phyloP scores from a whole-genome alignment of 805 yeast species.

The Monosporozyma unispora region DNA sequence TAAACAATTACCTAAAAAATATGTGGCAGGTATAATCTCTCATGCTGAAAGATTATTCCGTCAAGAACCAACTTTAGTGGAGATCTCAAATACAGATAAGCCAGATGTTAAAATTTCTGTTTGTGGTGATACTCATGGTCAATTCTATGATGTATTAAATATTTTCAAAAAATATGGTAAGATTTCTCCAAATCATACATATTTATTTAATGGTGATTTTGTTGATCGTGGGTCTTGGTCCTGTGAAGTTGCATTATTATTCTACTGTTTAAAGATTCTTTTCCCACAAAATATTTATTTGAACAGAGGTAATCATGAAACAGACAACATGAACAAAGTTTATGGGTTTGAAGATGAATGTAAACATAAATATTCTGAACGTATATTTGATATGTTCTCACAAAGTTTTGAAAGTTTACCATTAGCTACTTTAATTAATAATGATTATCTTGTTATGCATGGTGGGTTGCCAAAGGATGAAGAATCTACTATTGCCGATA shows the following conservation, averaged over 20 bases:
- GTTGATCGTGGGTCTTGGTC: conserved; percentile 99
- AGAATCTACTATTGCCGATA: conserved; percentile 59
- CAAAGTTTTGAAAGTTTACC: conserved; percentile 84
- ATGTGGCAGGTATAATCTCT: conserved; percentile 72
- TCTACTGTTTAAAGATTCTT: conserved; percentile 67
- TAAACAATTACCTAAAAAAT: conserved; percentile 66
- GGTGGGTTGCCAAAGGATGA: conserved; percentile 89
- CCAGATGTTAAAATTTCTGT: conserved; percentile 50
- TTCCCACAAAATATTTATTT: conserved; percentile 63
- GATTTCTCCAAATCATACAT: conserved; percentile 55
- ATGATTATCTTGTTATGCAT: conserved; percentile 80
- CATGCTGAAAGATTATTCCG: conserved; percentile 57
- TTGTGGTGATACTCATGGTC: conserved; percentile 98
- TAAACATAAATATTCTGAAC: conserved; percentile 76
- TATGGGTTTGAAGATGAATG: conserved; percentile 97
- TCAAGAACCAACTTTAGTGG: conserved; percentile 68
- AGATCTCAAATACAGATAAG: conserved; percentile 36
- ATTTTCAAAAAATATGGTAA: conserved; percentile 67
- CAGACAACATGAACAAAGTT: conserved; percentile 91
- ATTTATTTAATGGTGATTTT: conserved; percentile 92
- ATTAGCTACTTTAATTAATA: conserved; percentile 70
- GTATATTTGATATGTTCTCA: conserved; percentile 71
- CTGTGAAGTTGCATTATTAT: conserved; percentile 81
- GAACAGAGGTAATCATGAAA: conserved; percentile 95
- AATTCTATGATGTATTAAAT: conserved; percentile 80